Conservation (phyloP, 768 basidiomycete genomes). For the Russula emetica region DNA sequence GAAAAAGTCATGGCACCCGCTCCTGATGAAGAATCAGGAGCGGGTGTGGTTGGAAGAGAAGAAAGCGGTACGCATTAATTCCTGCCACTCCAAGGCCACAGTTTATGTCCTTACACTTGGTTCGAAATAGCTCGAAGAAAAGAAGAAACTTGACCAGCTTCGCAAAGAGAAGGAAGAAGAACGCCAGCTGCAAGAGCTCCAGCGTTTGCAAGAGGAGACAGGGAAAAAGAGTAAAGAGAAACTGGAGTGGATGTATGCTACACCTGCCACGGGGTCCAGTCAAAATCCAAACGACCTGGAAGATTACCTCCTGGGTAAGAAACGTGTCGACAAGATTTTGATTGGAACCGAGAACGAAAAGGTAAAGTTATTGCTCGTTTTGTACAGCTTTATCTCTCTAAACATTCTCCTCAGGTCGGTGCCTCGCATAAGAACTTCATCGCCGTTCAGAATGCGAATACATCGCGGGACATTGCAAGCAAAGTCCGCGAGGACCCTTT, state of each 20-base stretch:
- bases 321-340: slow-evolving; percentile 93
- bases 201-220: slow-evolving; percentile 92
- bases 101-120: slow-evolving; percentile 5
- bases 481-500: slow-evolving; percentile 98
- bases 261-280: slow-evolving; percentile 84
- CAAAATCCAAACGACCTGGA: slow-evolving; percentile 90
- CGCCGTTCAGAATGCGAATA: slow-evolving; percentile 93
- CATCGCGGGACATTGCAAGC: slow-evolving; percentile 75
- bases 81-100: background rate
- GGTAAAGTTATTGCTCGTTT: slow-evolving; percentile 39
- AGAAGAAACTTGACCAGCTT: slow-evolving; percentile 95
- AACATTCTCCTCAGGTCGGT: slow-evolving; percentile 51
- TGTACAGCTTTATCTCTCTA: slow-evolving; percentile 22
- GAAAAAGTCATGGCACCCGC: slow-evolving; percentile 99
- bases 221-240: slow-evolving; percentile 93
- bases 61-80: slow-evolving; percentile 65
- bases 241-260: slow-evolving; percentile 99
- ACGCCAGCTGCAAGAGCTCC: slow-evolving; percentile 91
- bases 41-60: slow-evolving; percentile 99
- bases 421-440: slow-evolving; percentile 91
- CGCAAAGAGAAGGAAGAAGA: slow-evolving; percentile 98
- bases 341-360: slow-evolving; percentile 90
- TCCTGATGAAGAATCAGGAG: slow-evolving; percentile 97
- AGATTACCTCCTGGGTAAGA: slow-evolving; percentile 96
- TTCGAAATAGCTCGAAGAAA: slow-evolving; percentile 78